Evolutionary conservation across 257 asterid species (phyloP).

Genomic region (Perilla frutescens): DNA sequence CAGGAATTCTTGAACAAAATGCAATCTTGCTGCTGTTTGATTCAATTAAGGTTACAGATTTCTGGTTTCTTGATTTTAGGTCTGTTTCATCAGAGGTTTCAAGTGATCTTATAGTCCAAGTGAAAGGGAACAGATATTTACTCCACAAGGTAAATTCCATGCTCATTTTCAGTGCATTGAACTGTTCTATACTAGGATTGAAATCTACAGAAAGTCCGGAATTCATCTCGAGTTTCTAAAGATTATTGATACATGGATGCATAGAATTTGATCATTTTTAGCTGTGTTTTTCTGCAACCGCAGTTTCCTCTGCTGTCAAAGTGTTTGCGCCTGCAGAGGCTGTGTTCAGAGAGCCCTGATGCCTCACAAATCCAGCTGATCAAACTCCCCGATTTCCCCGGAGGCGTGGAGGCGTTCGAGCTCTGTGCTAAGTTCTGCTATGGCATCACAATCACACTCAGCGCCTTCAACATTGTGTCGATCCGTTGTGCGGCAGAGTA

Average conservation of each 20-base stretch:
- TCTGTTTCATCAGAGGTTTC: constrained; percentile 87
- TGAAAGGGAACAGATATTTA: constrained; percentile 72
- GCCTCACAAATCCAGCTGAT: constrained; percentile 59
- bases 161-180: not conserved
- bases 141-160: constrained; percentile 74
- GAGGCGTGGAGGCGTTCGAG: constrained; percentile 85
- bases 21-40: constrained; percentile 20
- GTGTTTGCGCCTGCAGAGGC: constrained; percentile 65
- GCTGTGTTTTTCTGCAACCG: not conserved
- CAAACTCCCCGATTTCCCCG: constrained; percentile 85
- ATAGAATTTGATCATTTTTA: not conserved
- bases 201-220: not conserved
- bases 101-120: constrained; percentile 83
- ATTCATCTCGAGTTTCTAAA: not conserved
- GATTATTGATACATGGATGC: not conserved
- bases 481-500: constrained; percentile 85
- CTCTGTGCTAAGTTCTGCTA: constrained; percentile 94
- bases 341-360: constrained; percentile 68
- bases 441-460: constrained; percentile 87
- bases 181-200: not conserved
- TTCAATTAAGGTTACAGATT: not conserved
- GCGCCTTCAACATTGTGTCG: constrained; percentile 87
- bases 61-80: constrained; percentile 50
- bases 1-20: constrained; percentile 5
- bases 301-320: constrained; percentile 97